phyloP scores from a whole-genome alignment of 225 moss, liverwort and hornwort genomes.

The Rhytidiadelphus loreus region DNA sequence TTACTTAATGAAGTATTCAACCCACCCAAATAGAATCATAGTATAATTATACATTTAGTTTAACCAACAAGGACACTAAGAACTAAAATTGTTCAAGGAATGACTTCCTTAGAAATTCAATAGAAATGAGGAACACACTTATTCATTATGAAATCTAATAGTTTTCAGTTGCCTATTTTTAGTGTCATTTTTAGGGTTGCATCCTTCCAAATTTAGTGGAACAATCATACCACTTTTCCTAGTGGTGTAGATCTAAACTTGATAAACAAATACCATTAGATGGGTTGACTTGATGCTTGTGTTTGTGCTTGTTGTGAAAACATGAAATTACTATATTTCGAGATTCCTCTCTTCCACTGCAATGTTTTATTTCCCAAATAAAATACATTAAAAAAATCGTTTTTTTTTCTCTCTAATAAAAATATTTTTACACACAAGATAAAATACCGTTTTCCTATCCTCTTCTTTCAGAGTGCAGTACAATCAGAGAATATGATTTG shows the following conservation, averaged over 20 bases:
- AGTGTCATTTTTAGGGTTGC: fast-evolving
- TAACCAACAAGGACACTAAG: fast-evolving
- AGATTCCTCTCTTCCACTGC: not conserved
- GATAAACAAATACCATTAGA: not conserved
- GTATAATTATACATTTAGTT: too few relatives aligned
- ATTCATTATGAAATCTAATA: fast-evolving
- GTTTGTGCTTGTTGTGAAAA: not conserved
- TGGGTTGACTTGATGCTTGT: not conserved
- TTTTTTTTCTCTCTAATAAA: too few relatives aligned
- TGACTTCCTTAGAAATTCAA: not conserved
- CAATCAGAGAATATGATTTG: not conserved
- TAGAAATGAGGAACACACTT: not conserved
- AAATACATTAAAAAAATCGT: not conserved
- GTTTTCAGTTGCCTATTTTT: fast-evolving
- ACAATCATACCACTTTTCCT: not conserved
- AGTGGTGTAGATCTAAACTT: too few relatives aligned
- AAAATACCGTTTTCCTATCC: too few relatives aligned
- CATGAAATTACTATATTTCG: not conserved
- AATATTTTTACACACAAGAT: too few relatives aligned
- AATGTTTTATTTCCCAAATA: too few relatives aligned
- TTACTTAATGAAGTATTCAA: not conserved
- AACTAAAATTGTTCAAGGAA: fast-evolving
- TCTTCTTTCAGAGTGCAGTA: too few relatives aligned
- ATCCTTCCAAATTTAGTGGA: fast-evolving
- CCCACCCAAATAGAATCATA: too few relatives aligned